phyloP scores from a whole-genome alignment of 768 basidiomycete genomes.

The Cystofilobasidium capitatum region DNA sequence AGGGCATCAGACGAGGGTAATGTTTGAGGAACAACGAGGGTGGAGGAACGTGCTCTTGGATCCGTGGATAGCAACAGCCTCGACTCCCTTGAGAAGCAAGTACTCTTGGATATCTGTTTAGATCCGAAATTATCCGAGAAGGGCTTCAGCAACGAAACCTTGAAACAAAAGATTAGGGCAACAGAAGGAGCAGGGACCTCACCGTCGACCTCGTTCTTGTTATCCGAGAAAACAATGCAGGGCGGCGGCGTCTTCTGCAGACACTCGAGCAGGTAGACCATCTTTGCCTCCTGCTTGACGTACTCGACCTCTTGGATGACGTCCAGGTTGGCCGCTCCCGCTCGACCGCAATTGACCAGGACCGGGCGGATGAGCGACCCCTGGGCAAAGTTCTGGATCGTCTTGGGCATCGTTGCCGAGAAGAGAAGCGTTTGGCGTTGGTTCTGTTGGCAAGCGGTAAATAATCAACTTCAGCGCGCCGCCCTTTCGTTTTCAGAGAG shows the following conservation, averaged over 20 bases:
- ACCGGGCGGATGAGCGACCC: slow-evolving; percentile 91
- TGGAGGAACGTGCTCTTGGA: slow-evolving; percentile 64
- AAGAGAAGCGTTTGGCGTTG: slow-evolving; percentile 95
- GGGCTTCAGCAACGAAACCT: not conserved
- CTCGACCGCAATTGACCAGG: slow-evolving; percentile 92
- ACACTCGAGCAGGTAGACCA: slow-evolving; percentile 97
- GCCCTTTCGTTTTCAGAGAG: not conserved
- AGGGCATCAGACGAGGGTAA: not conserved
- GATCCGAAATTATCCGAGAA: not conserved
- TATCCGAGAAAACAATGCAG: slow-evolving; percentile 94
- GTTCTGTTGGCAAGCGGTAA: slow-evolving; percentile 46
- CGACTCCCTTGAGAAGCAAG: slow-evolving; percentile 87
- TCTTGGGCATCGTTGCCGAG: slow-evolving; percentile 97
- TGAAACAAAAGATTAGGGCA: not conserved
- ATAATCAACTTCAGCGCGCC: not conserved
- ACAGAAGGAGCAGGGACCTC: slow-evolving; percentile 30
- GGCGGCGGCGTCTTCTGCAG: slow-evolving; percentile 97
- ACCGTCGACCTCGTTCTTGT: slow-evolving; percentile 99
- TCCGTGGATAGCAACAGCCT: slow-evolving; percentile 97
- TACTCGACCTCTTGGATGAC: slow-evolving; percentile 96
- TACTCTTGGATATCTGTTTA: slow-evolving; percentile 94
- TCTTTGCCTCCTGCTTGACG: slow-evolving; percentile 98
- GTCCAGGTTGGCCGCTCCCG: slow-evolving; percentile 93
- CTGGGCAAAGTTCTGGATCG: slow-evolving; percentile 97
- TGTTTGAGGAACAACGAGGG: not conserved